A percentile compares a stretch with the other conserved stretches of the same genome.
These are phyloP conservation scores for Neurospora sp. DNA, from an alignment of 495 filamentous ascomycete species.

Conservation along the genomic window DNA sequence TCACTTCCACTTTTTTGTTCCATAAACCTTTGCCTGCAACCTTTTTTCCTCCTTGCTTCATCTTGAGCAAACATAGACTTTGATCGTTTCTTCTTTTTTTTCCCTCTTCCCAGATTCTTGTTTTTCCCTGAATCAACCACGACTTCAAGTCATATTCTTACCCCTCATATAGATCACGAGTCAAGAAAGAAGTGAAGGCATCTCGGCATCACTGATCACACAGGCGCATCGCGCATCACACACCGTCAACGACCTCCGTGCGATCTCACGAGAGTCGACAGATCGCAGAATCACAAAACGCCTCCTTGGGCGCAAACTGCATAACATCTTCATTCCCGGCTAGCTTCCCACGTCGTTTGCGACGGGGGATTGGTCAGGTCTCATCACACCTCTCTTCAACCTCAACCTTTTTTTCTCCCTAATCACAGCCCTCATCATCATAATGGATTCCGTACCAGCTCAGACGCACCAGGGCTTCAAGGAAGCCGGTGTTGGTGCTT, in stretches of 20 bases:
- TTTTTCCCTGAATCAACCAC: background rate
- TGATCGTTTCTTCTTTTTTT: background rate
- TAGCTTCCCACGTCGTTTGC: background rate
- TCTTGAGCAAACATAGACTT: background rate
- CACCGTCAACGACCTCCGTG: background rate
- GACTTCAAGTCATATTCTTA: background rate
- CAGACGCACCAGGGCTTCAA: constrained; percentile 6
- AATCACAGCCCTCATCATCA: background rate
- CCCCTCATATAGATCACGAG: background rate
- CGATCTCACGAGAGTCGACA: background rate
- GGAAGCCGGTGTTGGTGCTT: background rate
- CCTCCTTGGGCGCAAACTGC: background rate
- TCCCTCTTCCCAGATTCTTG: background rate
- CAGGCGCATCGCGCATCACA: background rate
- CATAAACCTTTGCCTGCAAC: background rate
- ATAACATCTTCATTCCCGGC: background rate
- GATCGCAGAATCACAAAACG: background rate
- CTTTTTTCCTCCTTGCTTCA: background rate
- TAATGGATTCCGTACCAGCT: constrained; percentile 3
- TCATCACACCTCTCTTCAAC: background rate
- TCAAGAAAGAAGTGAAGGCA: background rate
- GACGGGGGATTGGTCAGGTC: constrained; percentile 1
- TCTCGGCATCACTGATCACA: background rate
- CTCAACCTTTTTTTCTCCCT: background rate
- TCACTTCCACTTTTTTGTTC: background rate